Evolutionary conservation across 1,139 yeast species (phyloP).

Genomic region (Zygoascus meyerae): DNA sequence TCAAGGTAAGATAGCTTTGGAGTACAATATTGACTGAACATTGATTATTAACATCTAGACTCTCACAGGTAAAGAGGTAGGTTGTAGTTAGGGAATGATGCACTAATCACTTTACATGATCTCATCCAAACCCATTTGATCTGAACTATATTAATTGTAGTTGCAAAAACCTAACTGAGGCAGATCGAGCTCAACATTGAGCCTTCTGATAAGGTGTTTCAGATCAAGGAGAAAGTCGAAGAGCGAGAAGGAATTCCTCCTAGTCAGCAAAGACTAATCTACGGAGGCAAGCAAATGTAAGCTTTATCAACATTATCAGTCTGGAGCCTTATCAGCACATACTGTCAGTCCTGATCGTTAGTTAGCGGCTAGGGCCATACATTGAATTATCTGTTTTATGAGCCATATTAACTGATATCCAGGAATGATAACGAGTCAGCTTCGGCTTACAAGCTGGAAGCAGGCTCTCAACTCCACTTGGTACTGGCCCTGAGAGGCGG

Average conservation of each 20-base stretch:
- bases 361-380: too few relatives aligned
- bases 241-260: conserved; percentile 98
- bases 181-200: conserved; percentile 78
- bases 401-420: background rate
- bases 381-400: background rate
- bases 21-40: background rate
- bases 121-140: too few relatives aligned
- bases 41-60: conserved; percentile 26
- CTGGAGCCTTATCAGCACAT: background rate
- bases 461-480: conserved; percentile 78
- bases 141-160: background rate
- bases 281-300: conserved; percentile 83
- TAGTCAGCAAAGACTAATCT: conserved; percentile 85
- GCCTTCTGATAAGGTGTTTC: conserved; percentile 65
- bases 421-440: conserved; percentile 27
- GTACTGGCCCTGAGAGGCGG: conserved; percentile 93
- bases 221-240: conserved; percentile 88
- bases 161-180: conserved; percentile 2
- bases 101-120: background rate
- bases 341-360: too few relatives aligned
- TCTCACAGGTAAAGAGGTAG: conserved; percentile 51
- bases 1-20: background rate
- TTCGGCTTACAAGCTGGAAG: conserved; percentile 46
- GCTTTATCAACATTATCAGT: conserved; percentile 25
- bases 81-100: conserved; percentile 14